Percentiles rank a stretch among this genome's conserved stretches.
These are phyloP conservation scores for Albophoma yamanashiensis DNA, from an alignment of 2,329 filamentous ascomycete species.

Conservation along the genomic window DNA sequence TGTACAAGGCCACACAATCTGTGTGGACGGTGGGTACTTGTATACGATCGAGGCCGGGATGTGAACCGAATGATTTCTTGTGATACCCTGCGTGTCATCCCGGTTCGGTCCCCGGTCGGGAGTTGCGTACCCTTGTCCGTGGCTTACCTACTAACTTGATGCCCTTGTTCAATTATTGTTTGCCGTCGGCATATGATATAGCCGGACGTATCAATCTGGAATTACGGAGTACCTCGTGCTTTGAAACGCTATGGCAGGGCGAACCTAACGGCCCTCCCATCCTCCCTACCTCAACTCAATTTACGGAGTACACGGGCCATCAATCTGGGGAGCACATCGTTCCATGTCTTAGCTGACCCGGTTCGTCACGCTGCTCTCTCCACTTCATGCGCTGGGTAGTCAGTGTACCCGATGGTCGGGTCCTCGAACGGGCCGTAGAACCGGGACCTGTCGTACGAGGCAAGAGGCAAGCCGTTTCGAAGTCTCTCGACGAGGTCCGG, in stretches of 20 bases:
- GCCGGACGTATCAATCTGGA: too few relatives aligned
- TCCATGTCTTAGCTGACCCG: too few relatives aligned
- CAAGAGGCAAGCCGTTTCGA: conserved; percentile 25
- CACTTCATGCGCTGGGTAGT: conserved; percentile 17
- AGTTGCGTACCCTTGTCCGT: too few relatives aligned
- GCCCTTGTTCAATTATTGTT: too few relatives aligned
- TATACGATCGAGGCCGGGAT: conserved; percentile 28
- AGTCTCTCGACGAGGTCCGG: conserved; percentile 35
- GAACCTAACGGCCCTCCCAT: not conserved
- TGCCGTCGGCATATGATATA: too few relatives aligned
- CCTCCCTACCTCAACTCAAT: too few relatives aligned
- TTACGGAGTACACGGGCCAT: too few relatives aligned
- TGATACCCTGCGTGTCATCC: too few relatives aligned
- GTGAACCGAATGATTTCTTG: not conserved
- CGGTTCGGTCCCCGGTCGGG: too few relatives aligned
- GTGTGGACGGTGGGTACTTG: conserved; percentile 27
- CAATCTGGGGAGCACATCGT: too few relatives aligned
- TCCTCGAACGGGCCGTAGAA: conserved; percentile 32
- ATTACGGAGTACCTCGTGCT: too few relatives aligned
- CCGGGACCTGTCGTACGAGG: conserved; percentile 28
- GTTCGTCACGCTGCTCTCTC: not conserved
- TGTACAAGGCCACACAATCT: conserved; percentile 30
- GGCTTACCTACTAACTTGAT: too few relatives aligned
- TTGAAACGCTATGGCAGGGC: not conserved
- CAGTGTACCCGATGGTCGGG: conserved; percentile 20